Evolutionary conservation across 2,329 filamentous ascomycete species (phyloP), one percentile per base, ranked within the genome.

Genomic region (Botrytis fabae): DNA sequence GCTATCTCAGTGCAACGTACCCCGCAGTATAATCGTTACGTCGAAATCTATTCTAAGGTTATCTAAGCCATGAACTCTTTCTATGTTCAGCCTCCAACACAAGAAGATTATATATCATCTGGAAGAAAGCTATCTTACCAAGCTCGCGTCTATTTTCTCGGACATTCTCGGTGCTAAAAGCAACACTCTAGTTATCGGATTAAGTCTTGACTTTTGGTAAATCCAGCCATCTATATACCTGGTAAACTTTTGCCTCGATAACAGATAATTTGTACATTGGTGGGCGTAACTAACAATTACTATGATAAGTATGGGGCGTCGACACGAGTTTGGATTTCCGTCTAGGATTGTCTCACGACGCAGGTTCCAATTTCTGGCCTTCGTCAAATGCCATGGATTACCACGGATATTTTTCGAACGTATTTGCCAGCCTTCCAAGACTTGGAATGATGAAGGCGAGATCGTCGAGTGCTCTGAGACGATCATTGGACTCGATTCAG

Each of bases 361-460:
- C 14, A 46, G 40, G n/a, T 57, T 70, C 8, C 68, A 22, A 61
- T 70, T 70, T 25, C 28, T 46, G 22, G 57, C 38, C 25, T 70
- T 70, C 7, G 40, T 70, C 38, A 25, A 16, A 16, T 46, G 57
- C 32, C 35, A 62, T 2, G 40, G 16, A 12, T 22, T 70, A 22
- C 40, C 40, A 46, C 22, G 42, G 10, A 70, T 48, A 46, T 6
- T 38, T 2, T 48, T 46, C 22, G 54, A 61, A n/a, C 54, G 68
- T n/a, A n/a, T 44, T 14, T 14, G n/a, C 12, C 35, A 62, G 42
- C 20, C 57, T 22, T 44, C 32, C 20, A 35, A 44, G 40, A 18
- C 18, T 12, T 70, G 68, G 68, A 44, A 38, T 16, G 40, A 35
- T 16, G 35, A 70, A 22, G 68, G 57, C n/a, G 44, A 68, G 14